Evolutionary conservation across 176 grass and related monocot genomes (phyloP), one percentile per base, ranked within the genome.

Genomic region (Olyra latifolia): DNA sequence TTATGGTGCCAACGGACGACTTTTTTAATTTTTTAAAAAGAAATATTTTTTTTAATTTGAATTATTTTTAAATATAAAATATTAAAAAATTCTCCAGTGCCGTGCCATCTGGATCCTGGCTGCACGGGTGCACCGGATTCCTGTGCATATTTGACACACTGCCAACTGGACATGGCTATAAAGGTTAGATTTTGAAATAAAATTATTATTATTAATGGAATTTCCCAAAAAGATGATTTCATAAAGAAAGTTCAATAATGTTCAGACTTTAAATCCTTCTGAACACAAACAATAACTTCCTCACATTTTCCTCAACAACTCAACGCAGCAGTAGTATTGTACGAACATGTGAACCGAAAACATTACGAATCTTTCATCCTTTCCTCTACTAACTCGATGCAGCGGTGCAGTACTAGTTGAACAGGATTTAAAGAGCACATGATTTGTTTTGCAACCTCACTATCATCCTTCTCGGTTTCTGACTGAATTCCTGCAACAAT

Each of bases 371-470:
- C 32, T 61, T 91, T 84, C 80, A 85, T 74, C 24, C 72, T 90
- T 50, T 94, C 79, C 82, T 98, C 95, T 8, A 87, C 87, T 50
- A 98, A 87, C 91, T 98, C 95, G 14, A 92, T 94, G 80, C 91
- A 98, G 19, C 87, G 91, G 53, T 89, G 65, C 39, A 97, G 74
- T 47, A 94, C 95, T 22, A 94, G 50, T 24, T 92, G 56, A 72
- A 97, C 87, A 59, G 89, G 95, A 86, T 97, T 97, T 79, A 94
- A 55, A 8, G 63, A 76, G 77, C 85, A 90, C 29, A 38, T 42
- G 57, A 97, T 79, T 50, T 90, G 80, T 63, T 85, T 66, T 57
- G 79, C 62, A 23, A 74, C 27, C 8, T 91, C 85, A 19, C 48
- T 67, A 30, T 47, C 60, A 49, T 85, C 88, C 50, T 85, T 85